Evolutionary conservation across 1,284 basidiomycete species (phyloP).

Genomic region (Flammula alnicola): DNA sequence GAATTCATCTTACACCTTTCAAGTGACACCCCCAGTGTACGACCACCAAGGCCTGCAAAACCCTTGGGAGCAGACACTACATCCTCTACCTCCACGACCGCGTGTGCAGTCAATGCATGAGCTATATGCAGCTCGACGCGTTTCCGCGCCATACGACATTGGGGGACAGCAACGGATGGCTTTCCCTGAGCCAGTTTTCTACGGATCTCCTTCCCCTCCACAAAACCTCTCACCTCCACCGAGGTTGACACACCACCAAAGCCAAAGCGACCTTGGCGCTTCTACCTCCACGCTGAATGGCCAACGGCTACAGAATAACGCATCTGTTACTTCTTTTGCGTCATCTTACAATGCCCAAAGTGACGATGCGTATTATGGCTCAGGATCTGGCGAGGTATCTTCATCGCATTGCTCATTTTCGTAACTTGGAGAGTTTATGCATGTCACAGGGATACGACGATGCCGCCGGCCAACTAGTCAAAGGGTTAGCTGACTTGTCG

Average conservation of each 20-base stretch:
- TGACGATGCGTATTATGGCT: conserved; percentile 37
- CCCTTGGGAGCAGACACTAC: conserved; percentile 20
- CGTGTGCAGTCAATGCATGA: conserved; percentile 35
- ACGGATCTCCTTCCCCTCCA: conserved; percentile 49
- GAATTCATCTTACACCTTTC: conserved; percentile 26
- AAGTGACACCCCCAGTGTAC: conserved; percentile 36
- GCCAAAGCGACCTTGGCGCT: conserved; percentile 44
- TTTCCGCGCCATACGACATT: neutral
- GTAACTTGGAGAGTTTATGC: neutral
- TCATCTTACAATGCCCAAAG: conserved; percentile 42
- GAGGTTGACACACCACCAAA: conserved; percentile 37
- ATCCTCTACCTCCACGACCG: conserved; percentile 18
- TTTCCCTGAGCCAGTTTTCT: conserved; percentile 58
- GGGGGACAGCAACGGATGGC: conserved; percentile 28
- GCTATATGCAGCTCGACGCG: conserved; percentile 22
- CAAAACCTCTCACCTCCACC: conserved; percentile 17
- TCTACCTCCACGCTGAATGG: conserved; percentile 17
- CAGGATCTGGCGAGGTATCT: conserved; percentile 35
- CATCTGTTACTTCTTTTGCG: conserved; percentile 38
- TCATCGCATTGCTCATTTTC: conserved; percentile 24
- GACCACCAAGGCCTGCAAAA: conserved; percentile 23
- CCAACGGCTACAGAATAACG: conserved; percentile 30
- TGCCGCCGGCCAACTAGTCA: conserved; percentile 42
- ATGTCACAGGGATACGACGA: conserved; percentile 23
- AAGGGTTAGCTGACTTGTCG: conserved; percentile 59